These are phyloP conservation scores for Margaritispora aquatica DNA, from an alignment of 495 filamentous ascomycete species.

Conservation along the genomic window DNA sequence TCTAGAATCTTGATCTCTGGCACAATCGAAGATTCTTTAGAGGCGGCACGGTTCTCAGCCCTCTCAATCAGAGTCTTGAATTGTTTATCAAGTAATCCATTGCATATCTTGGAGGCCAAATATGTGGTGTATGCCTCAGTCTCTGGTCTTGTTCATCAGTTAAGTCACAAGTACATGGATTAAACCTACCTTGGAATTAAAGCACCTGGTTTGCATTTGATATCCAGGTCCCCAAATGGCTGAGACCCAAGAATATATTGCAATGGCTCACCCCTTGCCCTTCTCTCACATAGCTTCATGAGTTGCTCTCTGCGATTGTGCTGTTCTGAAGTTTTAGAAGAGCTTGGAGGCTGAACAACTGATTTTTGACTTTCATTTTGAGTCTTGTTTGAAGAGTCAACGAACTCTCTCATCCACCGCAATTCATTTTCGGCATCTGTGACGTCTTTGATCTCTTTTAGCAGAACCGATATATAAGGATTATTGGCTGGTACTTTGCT, in stretches of 20 bases:
- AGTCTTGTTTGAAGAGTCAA: slow-evolving; percentile 15
- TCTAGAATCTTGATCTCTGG: slow-evolving; percentile 60
- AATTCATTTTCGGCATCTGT: slow-evolving; percentile 68
- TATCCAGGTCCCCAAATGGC: slow-evolving; percentile 78
- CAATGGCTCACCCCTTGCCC: slow-evolving; percentile 64
- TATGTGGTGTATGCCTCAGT: slow-evolving; percentile 63
- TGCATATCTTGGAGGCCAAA: slow-evolving; percentile 42
- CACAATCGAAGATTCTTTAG: background rate
- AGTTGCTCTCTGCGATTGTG: slow-evolving; percentile 23
- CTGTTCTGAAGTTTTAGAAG: no score
- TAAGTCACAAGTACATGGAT: slow-evolving; percentile 6
- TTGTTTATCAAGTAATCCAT: background rate
- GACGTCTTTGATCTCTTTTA: background rate
- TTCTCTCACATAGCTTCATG: slow-evolving; percentile 43
- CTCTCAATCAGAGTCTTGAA: background rate
- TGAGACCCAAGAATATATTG: slow-evolving; percentile 89
- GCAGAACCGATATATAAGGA: background rate
- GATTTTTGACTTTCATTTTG: background rate
- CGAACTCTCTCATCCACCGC: slow-evolving; percentile 75
- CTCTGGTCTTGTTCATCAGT: slow-evolving; percentile 43
- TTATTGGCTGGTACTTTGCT: background rate
- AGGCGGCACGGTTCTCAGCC: no score
- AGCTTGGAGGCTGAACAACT: no score
- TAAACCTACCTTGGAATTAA: slow-evolving; percentile 69
- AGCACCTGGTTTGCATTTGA: slow-evolving; percentile 68